phyloP scores from a whole-genome alignment of 441 rosid species.

The Croton laevigatus region DNA sequence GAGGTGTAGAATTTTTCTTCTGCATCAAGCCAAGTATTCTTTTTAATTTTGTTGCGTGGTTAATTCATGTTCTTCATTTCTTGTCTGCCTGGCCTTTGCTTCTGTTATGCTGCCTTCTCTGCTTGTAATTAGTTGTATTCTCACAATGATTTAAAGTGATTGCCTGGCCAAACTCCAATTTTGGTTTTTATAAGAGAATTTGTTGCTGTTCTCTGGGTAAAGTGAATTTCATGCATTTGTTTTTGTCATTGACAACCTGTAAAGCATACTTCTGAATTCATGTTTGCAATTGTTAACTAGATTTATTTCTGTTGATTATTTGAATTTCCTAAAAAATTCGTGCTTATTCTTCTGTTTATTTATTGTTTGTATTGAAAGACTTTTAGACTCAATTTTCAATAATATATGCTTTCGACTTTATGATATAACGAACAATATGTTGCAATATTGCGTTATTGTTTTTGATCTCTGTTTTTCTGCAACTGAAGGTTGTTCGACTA shows the following conservation, averaged over 20 bases:
- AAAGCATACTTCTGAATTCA: not conserved
- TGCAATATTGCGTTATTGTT: not conserved
- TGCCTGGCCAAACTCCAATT: not conserved
- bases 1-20: constrained; percentile 1
- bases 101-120: too few species aligned
- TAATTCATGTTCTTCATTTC: not conserved
- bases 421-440: not conserved
- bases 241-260: not conserved
- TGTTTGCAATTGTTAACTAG: not conserved
- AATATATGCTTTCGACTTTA: not conserved
- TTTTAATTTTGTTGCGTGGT: not conserved
- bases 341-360: too few species aligned
- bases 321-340: too few species aligned
- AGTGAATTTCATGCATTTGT: not conserved
- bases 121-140: not conserved
- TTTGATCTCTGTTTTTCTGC: constrained; percentile 13
- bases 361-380: not conserved
- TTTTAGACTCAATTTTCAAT: not conserved
- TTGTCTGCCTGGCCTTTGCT: not conserved
- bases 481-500: constrained; percentile 85
- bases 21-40: not conserved
- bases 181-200: not conserved
- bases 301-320: not conserved
- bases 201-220: not conserved
- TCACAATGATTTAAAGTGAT: not conserved